These are phyloP conservation scores for Dittrichia graveolens DNA, from an alignment of 129 eudicot genomes.

Conservation along the genomic window DNA sequence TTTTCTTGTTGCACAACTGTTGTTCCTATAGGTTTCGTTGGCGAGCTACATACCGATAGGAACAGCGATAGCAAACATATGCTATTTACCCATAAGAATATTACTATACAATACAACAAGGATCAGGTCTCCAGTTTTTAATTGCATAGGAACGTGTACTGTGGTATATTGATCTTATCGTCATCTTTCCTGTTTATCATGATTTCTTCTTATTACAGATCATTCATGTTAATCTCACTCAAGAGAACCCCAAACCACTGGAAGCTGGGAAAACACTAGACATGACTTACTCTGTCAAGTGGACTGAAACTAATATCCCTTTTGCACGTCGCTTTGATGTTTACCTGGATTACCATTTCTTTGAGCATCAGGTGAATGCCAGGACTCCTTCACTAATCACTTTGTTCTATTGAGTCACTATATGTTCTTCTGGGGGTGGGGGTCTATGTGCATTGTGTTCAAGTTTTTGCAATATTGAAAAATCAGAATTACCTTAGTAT, in stretches of 20 bases:
- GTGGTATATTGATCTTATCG: constrained; percentile 20
- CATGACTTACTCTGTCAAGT: constrained; percentile 90
- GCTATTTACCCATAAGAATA: constrained; percentile 74
- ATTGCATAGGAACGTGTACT: neutral
- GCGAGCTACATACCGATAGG: constrained; percentile 83
- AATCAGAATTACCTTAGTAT: neutral
- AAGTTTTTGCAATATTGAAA: neutral
- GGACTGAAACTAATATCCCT: constrained; percentile 74
- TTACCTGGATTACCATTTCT: constrained; percentile 94
- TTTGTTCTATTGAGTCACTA: neutral
- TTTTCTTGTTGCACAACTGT: constrained; percentile 11
- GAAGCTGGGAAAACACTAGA: constrained; percentile 78
- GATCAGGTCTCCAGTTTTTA: constrained; percentile 59
- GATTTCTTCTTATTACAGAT: constrained; percentile 55
- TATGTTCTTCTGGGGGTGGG: no score
- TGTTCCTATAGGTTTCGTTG: constrained; percentile 69
- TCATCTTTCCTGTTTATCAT: constrained; percentile 2
- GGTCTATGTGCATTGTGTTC: no score
- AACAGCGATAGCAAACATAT: constrained; percentile 77
- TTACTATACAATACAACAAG: constrained; percentile 72
- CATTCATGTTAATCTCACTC: constrained; percentile 94
- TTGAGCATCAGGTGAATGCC: constrained; percentile 90
- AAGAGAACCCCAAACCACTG: constrained; percentile 80
- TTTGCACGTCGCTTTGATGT: constrained; percentile 90
- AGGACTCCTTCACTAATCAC: neutral